Percentiles rank a stretch among this genome's conserved stretches.
These are phyloP conservation scores for Phialemonium atrogriseum DNA, from an alignment of 2,329 filamentous ascomycete species.

Conservation along the genomic window DNA sequence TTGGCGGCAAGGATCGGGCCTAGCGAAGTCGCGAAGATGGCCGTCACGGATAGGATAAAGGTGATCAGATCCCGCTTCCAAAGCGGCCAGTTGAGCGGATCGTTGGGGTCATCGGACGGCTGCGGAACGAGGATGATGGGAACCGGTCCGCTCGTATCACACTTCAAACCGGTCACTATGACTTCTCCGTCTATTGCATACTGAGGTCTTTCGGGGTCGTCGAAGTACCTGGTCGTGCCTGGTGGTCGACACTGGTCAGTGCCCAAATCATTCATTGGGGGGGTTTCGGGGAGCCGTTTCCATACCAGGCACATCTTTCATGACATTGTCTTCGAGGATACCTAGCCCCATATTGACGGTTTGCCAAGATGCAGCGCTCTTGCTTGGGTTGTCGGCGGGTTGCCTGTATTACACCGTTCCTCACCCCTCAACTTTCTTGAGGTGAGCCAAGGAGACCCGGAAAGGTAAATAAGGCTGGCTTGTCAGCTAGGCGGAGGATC, in stretches of 20 bases:
- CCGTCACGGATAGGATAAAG: slow-evolving; percentile 66
- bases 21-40: slow-evolving; percentile 76
- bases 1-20: slow-evolving; percentile 84
- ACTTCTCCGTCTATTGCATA: slow-evolving; percentile 26
- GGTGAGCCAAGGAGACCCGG: too few relatives aligned
- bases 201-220: slow-evolving; percentile 44
- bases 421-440: neutral
- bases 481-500: too few relatives aligned
- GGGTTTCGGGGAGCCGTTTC: slow-evolving; percentile 1
- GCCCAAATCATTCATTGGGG: too few relatives aligned
- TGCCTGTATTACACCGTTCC: slow-evolving; percentile 3
- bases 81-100: slow-evolving; percentile 78
- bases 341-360: slow-evolving; percentile 55
- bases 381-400: slow-evolving; percentile 2
- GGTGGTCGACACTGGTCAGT: too few relatives aligned
- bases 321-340: slow-evolving; percentile 59
- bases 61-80: slow-evolving; percentile 80
- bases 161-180: slow-evolving; percentile 57
- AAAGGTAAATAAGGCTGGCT: too few relatives aligned
- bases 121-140: slow-evolving; percentile 79
- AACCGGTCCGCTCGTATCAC: slow-evolving; percentile 55
- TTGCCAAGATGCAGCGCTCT: too few relatives aligned
- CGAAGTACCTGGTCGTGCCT: slow-evolving; percentile 59
- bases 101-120: slow-evolving; percentile 83
- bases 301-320: slow-evolving; percentile 68